Evolutionary conservation across 352 stramenopile genomes (phyloP), one percentile per base, ranked within the genome.

Genomic region (Lagenidium giganteum): DNA sequence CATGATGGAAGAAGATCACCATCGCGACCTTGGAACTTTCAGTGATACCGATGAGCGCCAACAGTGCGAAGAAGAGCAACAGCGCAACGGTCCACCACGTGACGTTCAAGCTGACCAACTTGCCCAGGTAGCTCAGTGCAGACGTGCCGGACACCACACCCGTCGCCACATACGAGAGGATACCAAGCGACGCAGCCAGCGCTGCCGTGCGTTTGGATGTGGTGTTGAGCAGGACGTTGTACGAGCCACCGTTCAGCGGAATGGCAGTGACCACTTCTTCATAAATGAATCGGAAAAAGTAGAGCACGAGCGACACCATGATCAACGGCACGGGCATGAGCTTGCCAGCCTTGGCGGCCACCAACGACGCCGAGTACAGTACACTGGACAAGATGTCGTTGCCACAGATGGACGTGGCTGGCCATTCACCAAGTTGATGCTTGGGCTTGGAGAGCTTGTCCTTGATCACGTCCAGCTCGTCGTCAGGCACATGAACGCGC

Each of bases 371-470:
- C 17, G 74, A 87, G 49, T 95, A 95, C 16, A 95, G 68, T 20
- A 85, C 86, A 42, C 76, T 95, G 28, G 75, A 80, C n/a, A 96
- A 51, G 45, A 97, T 95, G 39, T 97, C 88, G 46, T 97, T 97
- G 11, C 89, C 89, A 42, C 79, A 95, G 44, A 97, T 96, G 25
- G 81, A 80, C 5, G 88, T 97, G 12, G 87, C 86, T 23, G 74
- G 72, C 68, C 85, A 94, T 61, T 96, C 74, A 22, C 68, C 57
- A 20, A 96, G 59, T 45, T 61, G 47, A 12, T 62, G 48, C 22
- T 60, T 51, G 0, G 60, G 60, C 13, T 29, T 30, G 8, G 64
- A 42, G 4, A 78, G 44, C 5, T 42, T 43, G 3, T 52, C 45
- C 17, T 58, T 62, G 12, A 67, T 62, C 28, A 51, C 51, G 33